Conservation (phyloP, 805 yeast species). For the Metschnikowia aberdeeniae region DNA sequence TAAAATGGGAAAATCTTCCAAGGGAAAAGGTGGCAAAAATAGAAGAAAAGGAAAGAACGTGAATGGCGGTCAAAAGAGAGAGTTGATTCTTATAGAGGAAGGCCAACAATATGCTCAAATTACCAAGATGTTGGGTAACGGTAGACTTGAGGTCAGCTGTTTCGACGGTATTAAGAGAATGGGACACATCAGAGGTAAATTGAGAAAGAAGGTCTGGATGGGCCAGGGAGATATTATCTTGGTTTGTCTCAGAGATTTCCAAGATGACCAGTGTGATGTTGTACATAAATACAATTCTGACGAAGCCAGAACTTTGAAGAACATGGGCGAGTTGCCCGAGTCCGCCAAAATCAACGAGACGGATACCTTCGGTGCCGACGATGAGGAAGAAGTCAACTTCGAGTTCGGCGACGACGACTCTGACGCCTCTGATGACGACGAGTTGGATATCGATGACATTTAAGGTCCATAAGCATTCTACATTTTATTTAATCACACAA, state of each 20-base stretch:
- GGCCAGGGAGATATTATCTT: slow-evolving; percentile 96
- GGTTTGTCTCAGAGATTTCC: slow-evolving; percentile 96
- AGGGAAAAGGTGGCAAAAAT: slow-evolving; percentile 86
- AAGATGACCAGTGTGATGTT: slow-evolving; percentile 97
- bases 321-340: slow-evolving; percentile 96
- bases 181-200: slow-evolving; percentile 98
- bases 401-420: slow-evolving; percentile 94
- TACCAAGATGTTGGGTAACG: slow-evolving; percentile 96
- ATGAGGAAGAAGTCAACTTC: slow-evolving; percentile 95
- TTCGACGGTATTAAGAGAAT: slow-evolving; percentile 91
- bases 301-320: slow-evolving; percentile 95
- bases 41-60: slow-evolving; percentile 99
- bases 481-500: slow-evolving; percentile 2
- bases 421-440: slow-evolving; percentile 68
- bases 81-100: slow-evolving; percentile 84
- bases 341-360: slow-evolving; percentile 96
- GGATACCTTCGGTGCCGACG: slow-evolving; percentile 93
- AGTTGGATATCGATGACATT: slow-evolving; percentile 91
- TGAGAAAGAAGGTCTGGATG: slow-evolving; percentile 99
- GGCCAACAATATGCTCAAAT: slow-evolving; percentile 99
- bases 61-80: slow-evolving; percentile 88
- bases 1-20: slow-evolving; percentile 69
- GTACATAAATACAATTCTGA: slow-evolving; percentile 95
- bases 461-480: slow-evolving; percentile 27
- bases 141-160: slow-evolving; percentile 92